phyloP scores from a whole-genome alignment of 2,329 filamentous ascomycete genomes.

The Chrysosporium keratinophilum region DNA sequence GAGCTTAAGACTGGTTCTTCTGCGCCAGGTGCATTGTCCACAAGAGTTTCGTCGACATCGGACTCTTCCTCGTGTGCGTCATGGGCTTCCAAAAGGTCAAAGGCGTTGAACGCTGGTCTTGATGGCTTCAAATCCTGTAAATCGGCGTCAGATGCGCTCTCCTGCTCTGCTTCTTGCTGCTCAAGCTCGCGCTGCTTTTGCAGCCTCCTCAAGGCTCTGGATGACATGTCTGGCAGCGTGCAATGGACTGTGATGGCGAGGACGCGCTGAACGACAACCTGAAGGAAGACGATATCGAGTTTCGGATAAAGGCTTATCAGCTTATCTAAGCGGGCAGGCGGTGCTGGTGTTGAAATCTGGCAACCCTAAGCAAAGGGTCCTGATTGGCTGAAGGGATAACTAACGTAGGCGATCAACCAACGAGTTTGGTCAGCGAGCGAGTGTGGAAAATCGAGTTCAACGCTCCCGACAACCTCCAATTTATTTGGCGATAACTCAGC shows the following conservation, averaged over 20 bases:
- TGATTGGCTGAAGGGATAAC: too few species aligned
- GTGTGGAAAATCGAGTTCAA: too few species aligned
- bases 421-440: too few species aligned
- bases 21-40: background rate
- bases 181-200: conserved; percentile 50
- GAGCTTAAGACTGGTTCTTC: background rate
- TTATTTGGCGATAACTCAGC: too few species aligned
- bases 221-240: conserved; percentile 45
- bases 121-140: conserved; percentile 31
- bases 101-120: conserved; percentile 42
- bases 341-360: too few species aligned
- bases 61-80: conserved; percentile 27
- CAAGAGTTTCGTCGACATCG: conserved; percentile 19
- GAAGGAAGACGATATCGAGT: background rate
- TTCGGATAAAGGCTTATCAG: background rate
- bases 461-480: too few species aligned
- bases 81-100: conserved; percentile 41
- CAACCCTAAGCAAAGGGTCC: too few species aligned
- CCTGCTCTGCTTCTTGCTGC: conserved; percentile 35
- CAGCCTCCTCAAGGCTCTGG: conserved; percentile 54
- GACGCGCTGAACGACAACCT: background rate
- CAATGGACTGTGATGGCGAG: background rate
- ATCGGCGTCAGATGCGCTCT: conserved; percentile 32
- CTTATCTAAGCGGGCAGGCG: background rate
- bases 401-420: too few species aligned